Evolutionary conservation across 345 rosid genomes (phyloP).

Genomic region (Ailanthus altissimus): DNA sequence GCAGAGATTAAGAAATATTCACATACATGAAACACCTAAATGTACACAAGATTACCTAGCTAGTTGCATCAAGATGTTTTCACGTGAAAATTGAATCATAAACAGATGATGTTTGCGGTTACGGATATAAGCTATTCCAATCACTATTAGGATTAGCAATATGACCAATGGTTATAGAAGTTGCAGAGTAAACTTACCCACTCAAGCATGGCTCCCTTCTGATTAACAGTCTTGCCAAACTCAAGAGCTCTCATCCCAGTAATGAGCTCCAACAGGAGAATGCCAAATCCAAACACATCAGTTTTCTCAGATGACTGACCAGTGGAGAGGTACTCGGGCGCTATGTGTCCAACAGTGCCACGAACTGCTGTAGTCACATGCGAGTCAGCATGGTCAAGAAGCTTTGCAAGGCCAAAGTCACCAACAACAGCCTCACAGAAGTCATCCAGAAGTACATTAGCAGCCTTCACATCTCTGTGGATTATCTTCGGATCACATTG

Average conservation of each 20-base stretch:
- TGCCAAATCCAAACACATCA: slow-evolving; percentile 94
- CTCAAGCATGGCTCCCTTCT: slow-evolving; percentile 93
- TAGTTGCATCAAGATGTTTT: neutral
- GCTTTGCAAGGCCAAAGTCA: slow-evolving; percentile 94
- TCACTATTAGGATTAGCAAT: neutral
- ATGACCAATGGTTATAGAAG: neutral
- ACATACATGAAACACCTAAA: neutral
- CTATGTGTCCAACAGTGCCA: slow-evolving; percentile 95
- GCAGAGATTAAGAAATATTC: too few relatives aligned
- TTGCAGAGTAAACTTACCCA: slow-evolving; percentile 56
- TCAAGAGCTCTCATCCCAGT: slow-evolving; percentile 95
- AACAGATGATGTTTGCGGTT: neutral
- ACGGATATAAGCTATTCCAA: neutral
- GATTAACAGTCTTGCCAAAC: slow-evolving; percentile 75
- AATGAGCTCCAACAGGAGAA: slow-evolving; percentile 85
- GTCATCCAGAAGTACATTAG: slow-evolving; percentile 84
- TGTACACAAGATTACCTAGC: neutral
- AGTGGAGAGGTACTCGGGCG: slow-evolving; percentile 92
- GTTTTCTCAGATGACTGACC: slow-evolving; percentile 98
- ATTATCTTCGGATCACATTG: slow-evolving; percentile 96
- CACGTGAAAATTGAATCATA: neutral
- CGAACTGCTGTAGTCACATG: slow-evolving; percentile 96
- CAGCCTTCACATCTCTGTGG: slow-evolving; percentile 95
- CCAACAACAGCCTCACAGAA: slow-evolving; percentile 88
- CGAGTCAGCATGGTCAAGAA: slow-evolving; percentile 83